Base-by-base conservation (phyloP, 371 early-diverging fungal genomes). In the Mucor piriformis region DNA sequence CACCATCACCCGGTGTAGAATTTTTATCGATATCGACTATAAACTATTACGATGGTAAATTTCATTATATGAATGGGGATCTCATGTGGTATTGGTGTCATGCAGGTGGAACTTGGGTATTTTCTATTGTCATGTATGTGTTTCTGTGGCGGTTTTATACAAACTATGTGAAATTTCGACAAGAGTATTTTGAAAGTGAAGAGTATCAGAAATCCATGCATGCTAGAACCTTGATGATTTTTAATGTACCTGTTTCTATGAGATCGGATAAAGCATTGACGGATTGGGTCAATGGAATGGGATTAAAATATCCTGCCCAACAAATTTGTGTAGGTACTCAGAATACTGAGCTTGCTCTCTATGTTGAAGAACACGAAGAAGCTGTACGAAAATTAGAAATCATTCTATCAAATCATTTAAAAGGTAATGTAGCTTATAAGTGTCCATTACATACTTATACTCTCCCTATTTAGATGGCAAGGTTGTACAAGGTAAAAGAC, bases 251-350 rank as follows among this genome's bases (percentile, higher is more conserved):
- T 0, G 57, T 73, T 0, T 70, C 76, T 6, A 62, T 92, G 59
- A 88, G 84, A 56, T 77, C 70, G 27, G 85, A 88, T 34, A 63
- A 69, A 13, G 77, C 76, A 6, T 68, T 94, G 38, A 55, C 59
- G 16, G 49, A 67, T 3, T 92, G 83, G 74, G 70, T 91, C 57
- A 38, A 64, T 20, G 66, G 66, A 6, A 69, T 83, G 44, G 66
- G 74, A 2, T 55, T 82, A n/a, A 62, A 64, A 21, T 71, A 77
- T n/a, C 74, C 75, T 10, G 76, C 84, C 12, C 72, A 79, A 15
- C 87, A 89, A 65, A 86, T 81, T 0, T 74, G 86, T 35, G 81
- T 93, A 38, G 93, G 91, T 46, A 79, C 92, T 44, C 78, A 88
- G 37, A 82, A 88, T 21, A 73, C 84, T 15, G 73, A 80, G 38